Evolutionary conservation across 208 protist genomes (phyloP).

Genomic region (Acanthamoeba triangularis): DNA sequence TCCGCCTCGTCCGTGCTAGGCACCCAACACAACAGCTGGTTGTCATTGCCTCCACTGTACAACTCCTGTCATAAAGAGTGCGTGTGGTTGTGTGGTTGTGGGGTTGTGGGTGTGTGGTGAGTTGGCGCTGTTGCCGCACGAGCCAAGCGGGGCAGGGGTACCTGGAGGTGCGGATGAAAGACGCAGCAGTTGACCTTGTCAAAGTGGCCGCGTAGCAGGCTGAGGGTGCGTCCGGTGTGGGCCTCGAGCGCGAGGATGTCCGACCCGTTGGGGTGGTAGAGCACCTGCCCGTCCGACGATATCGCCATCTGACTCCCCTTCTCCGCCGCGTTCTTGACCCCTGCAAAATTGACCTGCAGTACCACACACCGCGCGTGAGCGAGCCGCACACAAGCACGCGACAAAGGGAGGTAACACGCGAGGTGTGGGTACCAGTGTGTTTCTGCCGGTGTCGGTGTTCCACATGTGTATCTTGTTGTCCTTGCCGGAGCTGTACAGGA

Average conservation of each 20-base stretch:
- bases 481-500: constrained; percentile 72
- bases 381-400: background rate
- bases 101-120: background rate
- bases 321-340: constrained; percentile 34
- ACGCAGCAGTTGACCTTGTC: constrained; percentile 80
- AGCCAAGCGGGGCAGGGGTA: background rate
- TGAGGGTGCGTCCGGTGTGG: constrained; percentile 17
- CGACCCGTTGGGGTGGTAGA: constrained; percentile 80
- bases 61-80: background rate
- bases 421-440: background rate
- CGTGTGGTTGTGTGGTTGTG: no score
- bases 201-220: constrained; percentile 78
- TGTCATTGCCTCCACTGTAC: constrained; percentile 9
- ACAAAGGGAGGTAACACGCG: background rate
- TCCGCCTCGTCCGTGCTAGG: constrained; percentile 1
- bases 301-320: constrained; percentile 74
- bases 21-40: constrained; percentile 30
- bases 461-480: constrained; percentile 77
- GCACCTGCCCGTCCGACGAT: constrained; percentile 46
- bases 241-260: constrained; percentile 59
- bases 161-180: constrained; percentile 69
- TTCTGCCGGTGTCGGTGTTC: constrained; percentile 56
- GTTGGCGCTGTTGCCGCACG: background rate
- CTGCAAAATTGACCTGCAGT: constrained; percentile 56
- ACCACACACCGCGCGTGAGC: no score